Conservation (phyloP, 148 eudicot genomes). For the Simmondsia chinensis region DNA sequence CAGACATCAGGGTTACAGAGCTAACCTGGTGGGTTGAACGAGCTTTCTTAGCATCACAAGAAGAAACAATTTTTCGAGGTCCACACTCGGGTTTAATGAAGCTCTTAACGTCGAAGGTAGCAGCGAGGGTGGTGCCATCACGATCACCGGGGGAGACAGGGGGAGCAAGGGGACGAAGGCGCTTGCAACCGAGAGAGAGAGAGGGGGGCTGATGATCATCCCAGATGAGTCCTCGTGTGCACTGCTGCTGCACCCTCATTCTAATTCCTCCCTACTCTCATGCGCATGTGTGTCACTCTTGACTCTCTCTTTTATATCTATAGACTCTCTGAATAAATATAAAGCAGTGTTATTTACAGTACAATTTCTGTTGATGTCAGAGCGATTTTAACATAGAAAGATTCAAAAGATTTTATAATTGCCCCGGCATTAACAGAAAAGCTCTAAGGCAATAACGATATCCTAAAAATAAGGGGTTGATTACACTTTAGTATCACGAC, state of each 20-base stretch:
- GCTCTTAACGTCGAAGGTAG: conserved; percentile 71
- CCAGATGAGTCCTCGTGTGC: conserved; percentile 76
- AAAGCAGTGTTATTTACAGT: no score
- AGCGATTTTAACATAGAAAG: no score
- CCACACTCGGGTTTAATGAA: conserved; percentile 66
- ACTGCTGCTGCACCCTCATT: conserved; percentile 83
- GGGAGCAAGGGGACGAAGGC: conserved; percentile 75
- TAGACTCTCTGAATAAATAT: no score
- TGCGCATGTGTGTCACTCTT: no score
- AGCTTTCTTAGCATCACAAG: conserved; percentile 11
- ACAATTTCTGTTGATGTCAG: no score
- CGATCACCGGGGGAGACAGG: conserved; percentile 7
- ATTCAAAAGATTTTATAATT: no score
- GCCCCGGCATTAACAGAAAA: no score
- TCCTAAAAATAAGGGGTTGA: no score
- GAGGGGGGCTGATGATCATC: conserved; percentile 31
- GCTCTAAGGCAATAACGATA: no score
- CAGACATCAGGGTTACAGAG: not conserved
- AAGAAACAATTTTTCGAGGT: conserved; percentile 17
- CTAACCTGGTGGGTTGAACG: conserved; percentile 13
- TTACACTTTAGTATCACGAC: no score
- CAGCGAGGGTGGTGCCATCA: not conserved
- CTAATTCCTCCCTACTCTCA: no score
- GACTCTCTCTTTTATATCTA: no score
- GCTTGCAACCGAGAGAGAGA: conserved; percentile 73